Evolutionary conservation across 2,329 filamentous ascomycete species (phyloP).

Genomic region (Amylocarpus encephaloides): DNA sequence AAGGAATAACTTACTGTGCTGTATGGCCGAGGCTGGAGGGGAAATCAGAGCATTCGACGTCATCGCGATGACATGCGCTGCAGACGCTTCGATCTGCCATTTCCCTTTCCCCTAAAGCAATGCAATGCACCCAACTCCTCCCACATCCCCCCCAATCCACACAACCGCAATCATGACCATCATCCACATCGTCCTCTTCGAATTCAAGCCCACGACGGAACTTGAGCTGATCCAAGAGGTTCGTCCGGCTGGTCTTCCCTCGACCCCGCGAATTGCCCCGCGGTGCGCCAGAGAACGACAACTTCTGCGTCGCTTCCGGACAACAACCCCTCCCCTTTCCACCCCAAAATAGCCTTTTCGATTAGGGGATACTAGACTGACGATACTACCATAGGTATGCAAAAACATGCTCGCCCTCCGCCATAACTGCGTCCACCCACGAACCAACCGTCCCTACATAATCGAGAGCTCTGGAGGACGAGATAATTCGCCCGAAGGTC

Average conservation of each 20-base stretch:
- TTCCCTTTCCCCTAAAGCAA: not conserved
- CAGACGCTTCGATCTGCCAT: not conserved
- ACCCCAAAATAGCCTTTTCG: no score
- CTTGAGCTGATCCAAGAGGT: conserved; percentile 50
- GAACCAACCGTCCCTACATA: conserved; percentile 54
- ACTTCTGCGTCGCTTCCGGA: not conserved
- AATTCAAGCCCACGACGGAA: conserved; percentile 50
- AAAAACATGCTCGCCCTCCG: conserved; percentile 50
- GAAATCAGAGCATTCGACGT: no score
- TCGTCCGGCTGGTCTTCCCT: conserved; percentile 23
- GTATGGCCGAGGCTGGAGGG: no score
- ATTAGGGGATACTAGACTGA: not conserved
- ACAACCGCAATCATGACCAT: not conserved
- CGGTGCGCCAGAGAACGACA: not conserved
- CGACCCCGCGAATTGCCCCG: conserved; percentile 3
- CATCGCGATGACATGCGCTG: no score
- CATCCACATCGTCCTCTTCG: conserved; percentile 62
- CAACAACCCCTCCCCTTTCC: not conserved
- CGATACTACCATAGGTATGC: conserved; percentile 41
- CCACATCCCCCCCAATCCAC: no score
- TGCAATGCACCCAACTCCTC: no score
- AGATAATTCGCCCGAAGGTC: conserved; percentile 56
- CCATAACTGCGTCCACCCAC: conserved; percentile 53
- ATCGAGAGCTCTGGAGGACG: conserved; percentile 50
- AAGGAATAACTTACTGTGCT: no score